Percentiles rank a stretch among this genome's conserved stretches.
Conservation (phyloP, 495 filamentous ascomycete genomes). For the Xylaria cubensis region DNA sequence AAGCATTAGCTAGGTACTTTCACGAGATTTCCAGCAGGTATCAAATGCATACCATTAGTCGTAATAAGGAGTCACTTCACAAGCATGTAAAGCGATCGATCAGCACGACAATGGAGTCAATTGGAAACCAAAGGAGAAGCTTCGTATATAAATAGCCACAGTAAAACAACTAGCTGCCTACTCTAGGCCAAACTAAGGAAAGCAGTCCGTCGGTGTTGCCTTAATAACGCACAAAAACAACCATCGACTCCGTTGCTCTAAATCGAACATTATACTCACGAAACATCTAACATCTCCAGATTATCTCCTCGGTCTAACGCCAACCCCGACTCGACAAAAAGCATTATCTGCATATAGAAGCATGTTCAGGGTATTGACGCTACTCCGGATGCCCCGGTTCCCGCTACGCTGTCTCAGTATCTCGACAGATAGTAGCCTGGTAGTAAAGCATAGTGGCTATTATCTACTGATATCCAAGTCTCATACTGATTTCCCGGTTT, state of each 20-base stretch:
- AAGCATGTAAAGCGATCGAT: background rate
- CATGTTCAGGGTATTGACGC: background rate
- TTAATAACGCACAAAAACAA: background rate
- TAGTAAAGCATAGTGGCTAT: conserved; percentile 5
- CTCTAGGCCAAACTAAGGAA: background rate
- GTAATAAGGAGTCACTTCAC: background rate
- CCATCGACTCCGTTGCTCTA: background rate
- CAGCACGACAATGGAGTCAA: background rate
- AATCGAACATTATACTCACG: background rate
- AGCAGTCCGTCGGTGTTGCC: background rate
- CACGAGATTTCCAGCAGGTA: background rate
- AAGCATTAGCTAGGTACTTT: background rate
- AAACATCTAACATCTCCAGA: background rate
- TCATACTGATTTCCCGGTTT: background rate
- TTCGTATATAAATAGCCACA: background rate
- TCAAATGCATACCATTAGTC: background rate
- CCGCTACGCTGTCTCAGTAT: conserved; percentile 4
- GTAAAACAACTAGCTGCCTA: background rate
- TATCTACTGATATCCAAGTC: background rate
- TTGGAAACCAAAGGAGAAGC: background rate
- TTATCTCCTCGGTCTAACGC: background rate
- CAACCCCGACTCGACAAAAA: background rate
- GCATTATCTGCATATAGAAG: background rate
- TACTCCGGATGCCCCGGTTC: background rate
- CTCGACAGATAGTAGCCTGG: background rate